Evolutionary conservation across 768 basidiomycete species (phyloP).

Genomic region (Strobilomyces dryophilus): DNA sequence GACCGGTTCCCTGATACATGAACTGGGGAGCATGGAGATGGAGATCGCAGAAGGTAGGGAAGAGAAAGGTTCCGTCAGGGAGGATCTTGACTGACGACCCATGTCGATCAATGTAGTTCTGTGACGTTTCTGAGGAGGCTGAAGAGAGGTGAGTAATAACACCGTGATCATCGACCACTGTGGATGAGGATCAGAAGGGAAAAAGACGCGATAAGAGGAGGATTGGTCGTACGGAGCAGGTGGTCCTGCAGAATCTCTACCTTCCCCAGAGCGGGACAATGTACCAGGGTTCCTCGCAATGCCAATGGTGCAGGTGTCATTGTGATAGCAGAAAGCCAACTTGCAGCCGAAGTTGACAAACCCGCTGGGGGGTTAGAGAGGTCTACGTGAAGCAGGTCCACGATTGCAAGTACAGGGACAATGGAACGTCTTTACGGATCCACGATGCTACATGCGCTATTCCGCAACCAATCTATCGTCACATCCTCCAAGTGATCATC

Average conservation of each 20-base stretch:
- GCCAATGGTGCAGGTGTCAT: slow-evolving; percentile 13
- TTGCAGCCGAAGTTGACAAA: not conserved
- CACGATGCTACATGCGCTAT: slow-evolving; percentile 30
- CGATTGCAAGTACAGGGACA: not conserved
- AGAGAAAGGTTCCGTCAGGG: slow-evolving; percentile 55
- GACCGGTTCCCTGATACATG: slow-evolving; percentile 81
- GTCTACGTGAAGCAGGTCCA: not conserved
- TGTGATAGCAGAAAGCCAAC: slow-evolving; percentile 1
- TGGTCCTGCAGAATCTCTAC: slow-evolving; percentile 55
- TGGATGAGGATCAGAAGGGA: slow-evolving; percentile 1
- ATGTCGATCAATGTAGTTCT: slow-evolving; percentile 25
- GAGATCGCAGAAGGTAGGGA: slow-evolving; percentile 80
- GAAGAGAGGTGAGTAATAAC: slow-evolving; percentile 49
- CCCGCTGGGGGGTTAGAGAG: not conserved
- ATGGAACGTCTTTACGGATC: slow-evolving; percentile 10
- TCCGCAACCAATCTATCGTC: slow-evolving; percentile 46
- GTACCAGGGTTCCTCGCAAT: slow-evolving; percentile 53
- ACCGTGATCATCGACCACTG: slow-evolving; percentile 39
- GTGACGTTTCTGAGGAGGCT: slow-evolving; percentile 34
- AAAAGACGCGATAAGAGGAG: not conserved
- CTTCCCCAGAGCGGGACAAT: slow-evolving; percentile 49
- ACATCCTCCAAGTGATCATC: slow-evolving; percentile 82
- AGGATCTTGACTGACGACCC: slow-evolving; percentile 28
- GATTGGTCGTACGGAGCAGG: slow-evolving; percentile 41
- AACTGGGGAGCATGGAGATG: slow-evolving; percentile 90